These are phyloP conservation scores for Elongisporangium anandrum DNA, from an alignment of 352 stramenopile species.

Conservation along the genomic window DNA sequence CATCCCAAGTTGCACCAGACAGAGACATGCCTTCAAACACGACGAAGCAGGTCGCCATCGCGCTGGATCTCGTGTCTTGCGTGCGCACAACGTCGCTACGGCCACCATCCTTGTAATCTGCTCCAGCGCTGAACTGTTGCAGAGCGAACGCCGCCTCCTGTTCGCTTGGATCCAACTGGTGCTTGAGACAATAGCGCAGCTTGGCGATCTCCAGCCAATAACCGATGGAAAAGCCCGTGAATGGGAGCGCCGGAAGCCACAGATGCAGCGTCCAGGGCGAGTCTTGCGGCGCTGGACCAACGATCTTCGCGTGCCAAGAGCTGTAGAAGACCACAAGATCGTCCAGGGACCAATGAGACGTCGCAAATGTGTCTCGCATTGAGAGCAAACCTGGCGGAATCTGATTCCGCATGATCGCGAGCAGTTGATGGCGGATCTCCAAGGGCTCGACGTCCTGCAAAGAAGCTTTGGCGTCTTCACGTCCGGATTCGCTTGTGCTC, in stretches of 20 bases:
- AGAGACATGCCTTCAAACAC: neutral
- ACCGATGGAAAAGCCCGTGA: neutral
- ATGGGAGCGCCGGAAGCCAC: slow-evolving; percentile 16
- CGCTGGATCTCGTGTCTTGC: neutral
- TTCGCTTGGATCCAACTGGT: neutral
- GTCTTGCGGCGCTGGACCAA: neutral
- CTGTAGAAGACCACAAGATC: slow-evolving; percentile 17
- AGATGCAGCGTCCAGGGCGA: slow-evolving; percentile 1
- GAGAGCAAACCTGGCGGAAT: slow-evolving; percentile 4
- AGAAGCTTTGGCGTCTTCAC: neutral
- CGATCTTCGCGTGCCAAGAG: slow-evolving; percentile 19
- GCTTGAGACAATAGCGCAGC: neutral
- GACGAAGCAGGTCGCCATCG: neutral
- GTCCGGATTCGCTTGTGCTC: neutral
- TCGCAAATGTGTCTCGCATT: neutral
- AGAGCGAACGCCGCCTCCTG: neutral
- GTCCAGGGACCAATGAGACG: slow-evolving; percentile 14
- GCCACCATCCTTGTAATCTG: neutral
- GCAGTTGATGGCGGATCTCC: slow-evolving; percentile 4
- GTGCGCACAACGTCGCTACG: neutral
- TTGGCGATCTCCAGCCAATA: slow-evolving; percentile 10
- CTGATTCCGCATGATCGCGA: slow-evolving; percentile 17
- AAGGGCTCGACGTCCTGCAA: neutral
- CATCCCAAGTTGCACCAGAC: neutral
- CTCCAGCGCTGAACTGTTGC: neutral